Evolutionary conservation across 225 moss, liverwort and hornwort genomes (phyloP).

Genomic region (Asterella californica): DNA sequence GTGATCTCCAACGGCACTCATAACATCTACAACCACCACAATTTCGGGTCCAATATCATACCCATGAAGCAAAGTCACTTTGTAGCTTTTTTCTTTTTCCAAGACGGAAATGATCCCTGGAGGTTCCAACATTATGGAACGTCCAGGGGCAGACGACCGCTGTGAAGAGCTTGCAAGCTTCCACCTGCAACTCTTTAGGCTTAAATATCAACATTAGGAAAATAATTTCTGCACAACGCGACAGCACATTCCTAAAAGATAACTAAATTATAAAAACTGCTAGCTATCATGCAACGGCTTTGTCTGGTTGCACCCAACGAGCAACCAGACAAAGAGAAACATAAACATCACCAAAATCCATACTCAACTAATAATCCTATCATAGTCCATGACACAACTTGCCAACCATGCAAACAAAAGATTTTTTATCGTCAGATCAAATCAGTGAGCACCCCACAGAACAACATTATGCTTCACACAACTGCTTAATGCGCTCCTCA

Average conservation of each 20-base stretch:
- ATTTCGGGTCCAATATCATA: slow-evolving; percentile 97
- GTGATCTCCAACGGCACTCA: slow-evolving; percentile 62
- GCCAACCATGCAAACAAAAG: not conserved
- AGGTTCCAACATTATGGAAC: not conserved
- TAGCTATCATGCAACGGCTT: not conserved
- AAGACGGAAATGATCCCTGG: not conserved
- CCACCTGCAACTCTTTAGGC: not conserved
- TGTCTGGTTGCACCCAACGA: not conserved
- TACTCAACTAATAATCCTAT: not conserved
- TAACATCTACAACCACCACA: slow-evolving; percentile 77
- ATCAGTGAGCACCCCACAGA: not conserved
- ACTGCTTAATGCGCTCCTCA: not conserved
- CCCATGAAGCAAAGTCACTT: slow-evolving; percentile 74
- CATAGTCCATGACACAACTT: too few relatives aligned
- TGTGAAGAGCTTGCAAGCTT: not conserved
- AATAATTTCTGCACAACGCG: not conserved
- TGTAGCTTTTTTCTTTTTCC: slow-evolving; percentile 40
- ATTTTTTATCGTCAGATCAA: not conserved
- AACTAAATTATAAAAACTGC: not conserved
- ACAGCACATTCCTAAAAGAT: not conserved
- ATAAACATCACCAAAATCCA: not conserved
- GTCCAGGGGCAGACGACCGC: not conserved
- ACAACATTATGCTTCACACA: not conserved
- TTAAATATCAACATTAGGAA: not conserved
- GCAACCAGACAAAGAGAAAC: not conserved